Base-by-base conservation (phyloP, 2,329 filamentous ascomycete species). In the Chrysosporium keratinophilum region DNA sequence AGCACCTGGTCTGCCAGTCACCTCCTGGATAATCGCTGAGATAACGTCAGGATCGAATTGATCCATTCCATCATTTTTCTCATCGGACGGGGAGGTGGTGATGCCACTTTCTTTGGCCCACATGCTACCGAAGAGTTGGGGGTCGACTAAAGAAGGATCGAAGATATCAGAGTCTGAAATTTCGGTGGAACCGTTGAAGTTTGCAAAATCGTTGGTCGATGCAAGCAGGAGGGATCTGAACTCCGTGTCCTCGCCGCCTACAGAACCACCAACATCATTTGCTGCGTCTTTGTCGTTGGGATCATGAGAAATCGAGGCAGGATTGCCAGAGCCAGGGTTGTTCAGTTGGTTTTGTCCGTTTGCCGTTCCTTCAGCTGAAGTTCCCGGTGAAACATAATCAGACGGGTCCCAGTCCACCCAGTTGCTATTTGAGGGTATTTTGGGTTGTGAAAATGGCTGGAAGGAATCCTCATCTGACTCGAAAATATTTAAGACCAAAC, bases 341-440 rank as follows among this genome's bases (percentile, higher is more conserved):
- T 19, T 39, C 5, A 34, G 35, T 19, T 20, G 10, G 34, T 9
- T 41, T 37, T 41, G 20, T 3, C 41, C 20, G 17, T 48, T 37
- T n/a, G 43, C 23, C 28, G n/a, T 12, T 34, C 44, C 23, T 20
- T 49, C 34, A 12, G 43, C 12, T 17, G 35, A 34, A 17, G 23
- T 61, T 33, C 53, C 51, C 0, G 65, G 64, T 31, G 68, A 69
- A n/a, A 66, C 59, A 34, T 65, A 69, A 52, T 68, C 63, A 1
- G 64, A 62, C 31, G 65, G 64, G 31, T 70, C 60, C 69, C 69
- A 71, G 52, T 70, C 66, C 1, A 62, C 60, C 69, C 69, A 71
- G 57, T 63, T 62, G 33, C 60, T 60, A 49, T 57, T 59, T 11
- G 56, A 46, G 11, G 55, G 54, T 43, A 56, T 58, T 45, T 66